Conservation (phyloP, 2,329 filamentous ascomycete genomes). For the Calonectria multiphialidica region DNA sequence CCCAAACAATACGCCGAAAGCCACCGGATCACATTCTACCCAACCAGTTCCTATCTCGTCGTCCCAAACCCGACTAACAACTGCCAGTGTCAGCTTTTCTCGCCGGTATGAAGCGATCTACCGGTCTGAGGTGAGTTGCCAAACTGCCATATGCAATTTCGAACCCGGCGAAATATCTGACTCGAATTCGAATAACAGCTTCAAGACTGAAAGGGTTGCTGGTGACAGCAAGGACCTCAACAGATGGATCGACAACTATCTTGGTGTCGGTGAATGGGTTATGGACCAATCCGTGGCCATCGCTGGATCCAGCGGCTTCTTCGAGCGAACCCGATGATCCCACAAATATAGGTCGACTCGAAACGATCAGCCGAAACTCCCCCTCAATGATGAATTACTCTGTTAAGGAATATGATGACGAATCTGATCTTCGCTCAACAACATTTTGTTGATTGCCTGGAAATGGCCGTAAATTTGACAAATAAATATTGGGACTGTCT, state of each 20-base stretch:
- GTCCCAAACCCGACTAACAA: slow-evolving; percentile 12
- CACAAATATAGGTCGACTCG: background rate
- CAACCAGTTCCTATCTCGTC: background rate
- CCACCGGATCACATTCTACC: background rate
- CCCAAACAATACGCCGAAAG: background rate
- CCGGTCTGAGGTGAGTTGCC: slow-evolving; percentile 91
- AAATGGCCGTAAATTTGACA: slow-evolving; percentile 9
- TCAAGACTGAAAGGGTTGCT: slow-evolving; percentile 87
- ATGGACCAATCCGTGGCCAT: slow-evolving; percentile 98
- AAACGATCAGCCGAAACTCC: background rate
- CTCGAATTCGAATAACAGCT: slow-evolving; percentile 71
- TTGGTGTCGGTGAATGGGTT: slow-evolving; percentile 95
- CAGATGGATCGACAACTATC: slow-evolving; percentile 92
- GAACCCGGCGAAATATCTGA: slow-evolving; percentile 35
- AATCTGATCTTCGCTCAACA: slow-evolving; percentile 1
- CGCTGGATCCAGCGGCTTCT: slow-evolving; percentile 88
- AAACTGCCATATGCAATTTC: background rate
- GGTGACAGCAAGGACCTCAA: slow-evolving; percentile 84
- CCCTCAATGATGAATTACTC: background rate
- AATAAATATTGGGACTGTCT: slow-evolving; percentile 5
- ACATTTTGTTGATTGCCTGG: slow-evolving; percentile 7
- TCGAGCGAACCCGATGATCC: slow-evolving; percentile 84
- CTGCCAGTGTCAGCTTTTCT: slow-evolving; percentile 91
- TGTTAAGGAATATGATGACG: background rate
- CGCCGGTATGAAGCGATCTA: slow-evolving; percentile 96